Conservation (phyloP, 1,284 basidiomycete species). For the Apiotrichum gracile region DNA sequence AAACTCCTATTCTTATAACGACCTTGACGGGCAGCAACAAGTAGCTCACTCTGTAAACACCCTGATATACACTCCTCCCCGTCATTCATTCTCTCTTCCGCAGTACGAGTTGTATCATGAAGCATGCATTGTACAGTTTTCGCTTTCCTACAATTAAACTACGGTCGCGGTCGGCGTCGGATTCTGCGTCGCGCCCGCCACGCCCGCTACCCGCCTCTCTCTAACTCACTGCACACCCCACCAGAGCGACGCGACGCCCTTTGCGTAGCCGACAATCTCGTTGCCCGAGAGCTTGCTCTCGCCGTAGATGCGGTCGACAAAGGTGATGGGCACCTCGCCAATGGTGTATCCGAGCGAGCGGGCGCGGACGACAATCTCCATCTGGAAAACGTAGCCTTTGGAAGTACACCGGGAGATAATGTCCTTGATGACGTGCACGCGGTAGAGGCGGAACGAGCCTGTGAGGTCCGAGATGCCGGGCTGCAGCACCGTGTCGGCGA, state of each 20-base stretch:
- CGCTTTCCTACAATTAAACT: background rate
- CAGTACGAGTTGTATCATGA: constrained; percentile 2
- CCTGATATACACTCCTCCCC: too few relatives aligned
- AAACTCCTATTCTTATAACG: too few relatives aligned
- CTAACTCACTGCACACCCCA: constrained; percentile 51
- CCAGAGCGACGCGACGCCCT: constrained; percentile 77
- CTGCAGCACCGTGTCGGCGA: constrained; percentile 71
- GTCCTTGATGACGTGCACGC: constrained; percentile 64
- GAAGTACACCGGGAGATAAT: constrained; percentile 77
- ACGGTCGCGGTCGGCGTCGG: background rate
- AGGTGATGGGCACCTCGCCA: constrained; percentile 87
- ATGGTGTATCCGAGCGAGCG: constrained; percentile 72
- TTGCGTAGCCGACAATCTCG: constrained; percentile 81
- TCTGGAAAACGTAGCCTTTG: constrained; percentile 91
- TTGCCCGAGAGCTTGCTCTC: constrained; percentile 84
- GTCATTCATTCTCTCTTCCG: too few relatives aligned
- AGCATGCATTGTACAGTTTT: constrained; percentile 13
- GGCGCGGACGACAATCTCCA: constrained; percentile 94
- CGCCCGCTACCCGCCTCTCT: background rate
- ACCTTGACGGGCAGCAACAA: background rate
- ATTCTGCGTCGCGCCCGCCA: too few relatives aligned
- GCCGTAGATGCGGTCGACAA: constrained; percentile 85
- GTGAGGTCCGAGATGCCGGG: constrained; percentile 83
- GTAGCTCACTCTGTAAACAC: too few relatives aligned
- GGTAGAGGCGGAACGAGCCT: constrained; percentile 78